Conservation (phyloP, 2,329 filamentous ascomycete genomes). For the Drechslera avenae region DNA sequence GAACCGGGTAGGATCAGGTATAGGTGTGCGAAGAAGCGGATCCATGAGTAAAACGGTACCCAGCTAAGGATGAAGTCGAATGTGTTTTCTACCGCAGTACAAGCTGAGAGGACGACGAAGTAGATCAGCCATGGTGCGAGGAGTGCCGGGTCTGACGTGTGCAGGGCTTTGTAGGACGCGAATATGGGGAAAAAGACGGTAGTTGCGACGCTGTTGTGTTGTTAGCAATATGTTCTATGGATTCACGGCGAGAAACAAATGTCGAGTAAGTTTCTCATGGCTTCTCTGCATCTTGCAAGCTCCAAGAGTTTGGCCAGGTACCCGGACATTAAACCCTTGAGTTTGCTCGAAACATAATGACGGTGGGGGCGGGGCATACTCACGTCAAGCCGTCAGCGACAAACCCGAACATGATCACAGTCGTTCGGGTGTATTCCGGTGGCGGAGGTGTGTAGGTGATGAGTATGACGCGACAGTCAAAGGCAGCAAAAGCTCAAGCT, state of each 20-base stretch:
- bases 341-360: slow-evolving; percentile 17
- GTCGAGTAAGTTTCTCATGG: slow-evolving; percentile 2
- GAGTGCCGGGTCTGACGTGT: slow-evolving; percentile 85
- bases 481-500: slow-evolving; percentile 18
- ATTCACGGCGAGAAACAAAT: neutral
- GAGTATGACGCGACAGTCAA: slow-evolving; percentile 3
- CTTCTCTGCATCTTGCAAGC: slow-evolving; percentile 9
- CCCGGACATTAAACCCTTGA: neutral
- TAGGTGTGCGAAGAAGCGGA: slow-evolving; percentile 83
- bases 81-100: slow-evolving; percentile 83
- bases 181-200: slow-evolving; percentile 95
- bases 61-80: slow-evolving; percentile 84
- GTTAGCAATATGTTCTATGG: slow-evolving; percentile 19
- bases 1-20: slow-evolving; percentile 97
- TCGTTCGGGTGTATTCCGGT: slow-evolving; percentile 2
- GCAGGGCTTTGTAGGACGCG: slow-evolving; percentile 96
- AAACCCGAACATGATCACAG: slow-evolving; percentile 43
- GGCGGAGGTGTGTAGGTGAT: slow-evolving; percentile 9
- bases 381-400: slow-evolving; percentile 48
- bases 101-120: slow-evolving; percentile 89
- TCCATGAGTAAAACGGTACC: slow-evolving; percentile 93
- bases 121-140: slow-evolving; percentile 99
- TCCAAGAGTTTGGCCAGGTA: slow-evolving; percentile 9
- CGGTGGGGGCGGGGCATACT: slow-evolving; percentile 37
- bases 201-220: slow-evolving; percentile 52